Evolutionary conservation across 2,329 filamentous ascomycete genomes (phyloP).

Genomic region (Fusarium pseudocircinatum): DNA sequence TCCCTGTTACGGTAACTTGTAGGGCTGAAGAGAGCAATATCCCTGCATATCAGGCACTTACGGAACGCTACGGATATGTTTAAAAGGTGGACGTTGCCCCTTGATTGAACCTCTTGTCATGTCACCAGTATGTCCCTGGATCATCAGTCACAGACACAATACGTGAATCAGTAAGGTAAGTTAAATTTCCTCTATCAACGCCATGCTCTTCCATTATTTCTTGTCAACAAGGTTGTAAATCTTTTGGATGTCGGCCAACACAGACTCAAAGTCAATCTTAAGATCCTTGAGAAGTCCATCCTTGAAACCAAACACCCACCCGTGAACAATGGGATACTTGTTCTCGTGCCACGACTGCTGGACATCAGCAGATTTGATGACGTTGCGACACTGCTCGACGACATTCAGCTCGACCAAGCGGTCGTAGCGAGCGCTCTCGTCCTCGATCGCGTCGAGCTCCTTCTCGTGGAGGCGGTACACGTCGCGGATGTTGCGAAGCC

Average conservation of each 20-base stretch:
- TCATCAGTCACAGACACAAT: neutral
- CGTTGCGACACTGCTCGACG: constrained; percentile 76
- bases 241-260: constrained; percentile 68
- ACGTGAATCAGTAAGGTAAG: neutral
- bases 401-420: constrained; percentile 88
- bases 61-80: constrained; percentile 28
- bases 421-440: constrained; percentile 69
- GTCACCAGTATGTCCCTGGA: too few species aligned
- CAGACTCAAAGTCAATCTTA: constrained; percentile 68
- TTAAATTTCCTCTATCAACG: constrained; percentile 23
- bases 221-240: constrained; percentile 66
- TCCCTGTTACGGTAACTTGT: constrained; percentile 31
- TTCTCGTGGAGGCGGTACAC: constrained; percentile 76
- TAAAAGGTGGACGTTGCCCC: constrained; percentile 20
- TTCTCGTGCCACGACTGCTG: constrained; percentile 74
- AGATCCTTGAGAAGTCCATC: constrained; percentile 74
- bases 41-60: constrained; percentile 37
- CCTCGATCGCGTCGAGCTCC: constrained; percentile 71
- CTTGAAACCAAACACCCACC: constrained; percentile 77
- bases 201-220: constrained; percentile 15
- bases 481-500: constrained; percentile 79
- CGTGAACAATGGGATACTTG: constrained; percentile 75
- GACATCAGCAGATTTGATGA: constrained; percentile 84
- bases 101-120: neutral
- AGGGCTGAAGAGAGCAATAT: constrained; percentile 31